Evolutionary conservation across 176 grass and related monocot genomes (phyloP), one percentile per base, ranked within the genome.

Genomic region (Carex scoparia): DNA sequence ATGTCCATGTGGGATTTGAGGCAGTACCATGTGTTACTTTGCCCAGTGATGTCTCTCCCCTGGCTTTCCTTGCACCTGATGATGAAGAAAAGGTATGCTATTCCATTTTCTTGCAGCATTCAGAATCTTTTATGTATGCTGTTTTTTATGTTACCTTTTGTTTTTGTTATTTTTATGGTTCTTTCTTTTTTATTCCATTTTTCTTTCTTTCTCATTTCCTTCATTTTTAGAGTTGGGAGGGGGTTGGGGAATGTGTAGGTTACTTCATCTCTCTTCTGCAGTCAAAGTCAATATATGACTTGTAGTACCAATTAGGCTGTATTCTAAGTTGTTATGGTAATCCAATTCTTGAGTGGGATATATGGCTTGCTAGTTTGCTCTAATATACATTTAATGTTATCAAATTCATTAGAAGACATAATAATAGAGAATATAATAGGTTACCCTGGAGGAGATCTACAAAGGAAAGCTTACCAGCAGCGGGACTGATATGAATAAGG

Each of bases 401-500:
- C 33, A 78, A 35, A 53, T 30, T 58, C 4, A n/a, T 61, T 68
- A 10, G 62, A 16, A 67, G 40, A 30, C 86, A 63, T 81, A 61
- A 84, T 88, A 32, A 16, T 78, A 66, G 40, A 12, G 79, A 13
- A 69, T 23, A 51, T 81, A 18, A 27, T 79, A 98, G 95, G 89
- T 85, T 86, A 54, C 90, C 88, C 79, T 94, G 82, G 87, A 94
- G 84, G 93, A 98, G 81, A 99, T 99, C 56, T 91, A 90, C 74
- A 89, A 89, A 63, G 97, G 97, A 64, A 94, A 94, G 81, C 56
- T 96, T 73, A 84, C 78, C 61, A 88, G 91, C 78, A 92, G 87
- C 67, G 93, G 85, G 54, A 83, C 71, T 65, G 38, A 40, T 40
- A 40, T 40, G 38, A 40, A 40, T 40, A 40, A 40, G 38, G 38